Percentiles rank a stretch among this genome's conserved stretches.
phyloP scores from a whole-genome alignment of 1,284 basidiomycete species.

The Anthracocystis setariae region DNA sequence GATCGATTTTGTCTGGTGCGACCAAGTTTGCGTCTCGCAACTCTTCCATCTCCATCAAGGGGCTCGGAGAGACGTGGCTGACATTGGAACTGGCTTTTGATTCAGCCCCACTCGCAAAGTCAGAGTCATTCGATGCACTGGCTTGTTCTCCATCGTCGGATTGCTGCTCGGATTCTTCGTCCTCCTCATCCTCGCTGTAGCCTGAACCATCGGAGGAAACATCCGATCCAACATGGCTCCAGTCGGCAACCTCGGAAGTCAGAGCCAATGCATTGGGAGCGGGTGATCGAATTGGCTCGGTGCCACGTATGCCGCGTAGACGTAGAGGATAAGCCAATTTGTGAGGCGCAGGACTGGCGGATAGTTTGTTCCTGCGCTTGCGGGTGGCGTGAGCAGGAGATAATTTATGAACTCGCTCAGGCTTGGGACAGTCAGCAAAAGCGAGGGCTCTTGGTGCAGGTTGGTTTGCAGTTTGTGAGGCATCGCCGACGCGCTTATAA shows the following conservation, averaged over 20 bases:
- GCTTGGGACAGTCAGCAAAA: constrained; percentile 40
- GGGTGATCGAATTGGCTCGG: constrained; percentile 40
- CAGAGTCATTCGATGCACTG: constrained; percentile 7
- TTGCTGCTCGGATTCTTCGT: constrained; percentile 27
- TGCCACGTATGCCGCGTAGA: constrained; percentile 32
- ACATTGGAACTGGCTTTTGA: neutral
- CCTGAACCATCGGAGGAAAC: constrained; percentile 31
- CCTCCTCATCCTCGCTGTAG: constrained; percentile 51
- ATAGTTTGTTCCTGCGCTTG: constrained; percentile 22
- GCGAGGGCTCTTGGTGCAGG: constrained; percentile 18
- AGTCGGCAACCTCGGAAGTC: neutral
- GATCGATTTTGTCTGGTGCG: neutral
- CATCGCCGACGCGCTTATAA: neutral
- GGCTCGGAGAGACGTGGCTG: neutral
- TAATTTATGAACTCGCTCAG: constrained; percentile 17
- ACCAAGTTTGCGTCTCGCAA: neutral
- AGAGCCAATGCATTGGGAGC: constrained; percentile 20
- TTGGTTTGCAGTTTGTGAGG: constrained; percentile 1
- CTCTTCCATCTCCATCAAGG: constrained; percentile 2
- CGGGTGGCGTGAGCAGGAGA: constrained; percentile 19
- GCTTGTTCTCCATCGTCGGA: constrained; percentile 4
- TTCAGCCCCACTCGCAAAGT: constrained; percentile 15
- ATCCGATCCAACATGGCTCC: constrained; percentile 9
- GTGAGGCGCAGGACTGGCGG: constrained; percentile 44
- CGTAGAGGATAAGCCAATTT: constrained; percentile 39